Evolutionary conservation across 2,329 filamentous ascomycete species (phyloP), one percentile per base, ranked within the genome.

Genomic region (Hypoxylon sp.): DNA sequence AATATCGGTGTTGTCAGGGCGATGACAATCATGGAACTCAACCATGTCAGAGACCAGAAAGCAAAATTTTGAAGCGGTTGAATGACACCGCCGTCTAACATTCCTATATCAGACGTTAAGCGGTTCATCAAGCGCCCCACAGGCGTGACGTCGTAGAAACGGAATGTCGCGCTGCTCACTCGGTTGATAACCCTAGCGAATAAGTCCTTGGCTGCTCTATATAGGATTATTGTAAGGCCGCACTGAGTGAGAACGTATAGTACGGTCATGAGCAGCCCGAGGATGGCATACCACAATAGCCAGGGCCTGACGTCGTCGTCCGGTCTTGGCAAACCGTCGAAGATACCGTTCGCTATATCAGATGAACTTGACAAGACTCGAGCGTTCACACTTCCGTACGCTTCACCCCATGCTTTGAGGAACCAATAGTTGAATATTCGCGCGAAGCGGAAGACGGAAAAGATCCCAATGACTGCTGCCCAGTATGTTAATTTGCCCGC

Each of bases 91-190:
- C 94, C 94, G 74, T 97, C 94, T 0, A 97, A 87, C 52, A 93
- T 94, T 27, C 91, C 92, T 79, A 97, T 96, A 73, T 97, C 94
- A 1, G 92, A 93, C 0, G 94, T 97, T 65, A 97, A 84, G 6
- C 94, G 88, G 76, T 97, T 97, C 92, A 97, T 97, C 66, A 97
- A 82, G 48, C 94, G 88, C 0, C 94, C 94, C 0, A 96, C 90
- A 0, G 94, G 94, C 0, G 94, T 97, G 3, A 93, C 88, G 75
- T 97, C 94, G 80, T 97, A 96, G 78, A 94, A 97, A 0, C 93
- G 88, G 79, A 97, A 97, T 0, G 90, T 94, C 0, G 94, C 92
- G 72, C 89, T 87, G 74, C 90, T 91, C 52, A 97, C 92, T 54
- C 86, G 87, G 1, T 85, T 81, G 79, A 97, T 88, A 19, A 93